These are phyloP conservation scores for Nicotiana otophora DNA, from an alignment of 257 asterid genomes.

Conservation along the genomic window DNA sequence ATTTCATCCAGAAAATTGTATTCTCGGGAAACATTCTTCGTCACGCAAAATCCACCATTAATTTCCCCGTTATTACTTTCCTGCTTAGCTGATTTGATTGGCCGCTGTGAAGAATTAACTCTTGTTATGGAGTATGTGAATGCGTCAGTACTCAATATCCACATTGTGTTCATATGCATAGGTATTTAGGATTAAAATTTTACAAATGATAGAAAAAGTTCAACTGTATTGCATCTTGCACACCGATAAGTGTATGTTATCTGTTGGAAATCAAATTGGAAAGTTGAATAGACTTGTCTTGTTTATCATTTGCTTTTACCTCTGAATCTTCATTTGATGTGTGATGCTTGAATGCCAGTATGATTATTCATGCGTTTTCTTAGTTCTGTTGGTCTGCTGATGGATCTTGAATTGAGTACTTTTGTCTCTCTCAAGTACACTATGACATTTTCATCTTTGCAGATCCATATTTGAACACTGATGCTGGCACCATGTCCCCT, in stretches of 20 bases:
- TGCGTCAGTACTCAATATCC: background rate
- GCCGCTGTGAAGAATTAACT: background rate
- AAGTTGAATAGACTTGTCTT: background rate
- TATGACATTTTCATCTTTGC: slow-evolving; percentile 13
- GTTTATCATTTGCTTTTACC: background rate
- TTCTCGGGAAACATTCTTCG: background rate
- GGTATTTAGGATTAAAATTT: background rate
- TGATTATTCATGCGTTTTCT: background rate
- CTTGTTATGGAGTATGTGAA: background rate
- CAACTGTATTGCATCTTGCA: background rate
- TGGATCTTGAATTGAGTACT: slow-evolving; percentile 1
- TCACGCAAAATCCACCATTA: background rate
- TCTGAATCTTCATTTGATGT: background rate
- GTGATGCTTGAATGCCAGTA: background rate
- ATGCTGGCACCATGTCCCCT: slow-evolving; percentile 99
- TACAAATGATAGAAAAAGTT: background rate
- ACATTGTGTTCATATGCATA: background rate
- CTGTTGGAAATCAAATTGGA: background rate
- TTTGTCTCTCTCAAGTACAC: slow-evolving; percentile 1
- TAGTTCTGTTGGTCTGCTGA: background rate
- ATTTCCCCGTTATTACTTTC: background rate
- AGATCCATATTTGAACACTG: slow-evolving; percentile 93
- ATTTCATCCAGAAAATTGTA: background rate
- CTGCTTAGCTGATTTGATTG: background rate
- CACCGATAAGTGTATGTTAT: background rate